Percentiles rank a stretch among this genome's conserved stretches.
Evolutionary conservation across 257 asterid genomes (phyloP).

Genomic region (Jacaranda mimosifolia): DNA sequence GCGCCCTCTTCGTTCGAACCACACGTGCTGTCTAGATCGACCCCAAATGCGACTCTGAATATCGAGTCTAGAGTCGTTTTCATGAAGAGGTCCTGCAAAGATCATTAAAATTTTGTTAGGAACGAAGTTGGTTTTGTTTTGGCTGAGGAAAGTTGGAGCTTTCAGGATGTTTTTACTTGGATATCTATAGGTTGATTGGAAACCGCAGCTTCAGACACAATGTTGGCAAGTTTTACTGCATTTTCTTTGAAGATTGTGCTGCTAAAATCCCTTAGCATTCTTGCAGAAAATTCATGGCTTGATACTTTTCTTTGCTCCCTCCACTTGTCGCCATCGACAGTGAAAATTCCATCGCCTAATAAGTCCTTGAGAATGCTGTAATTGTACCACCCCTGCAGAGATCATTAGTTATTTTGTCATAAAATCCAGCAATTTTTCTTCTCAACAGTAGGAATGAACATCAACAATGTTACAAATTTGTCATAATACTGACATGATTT

Average conservation of each 20-base stretch:
- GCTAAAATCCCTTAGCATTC: conserved; percentile 67
- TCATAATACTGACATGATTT: too few species aligned
- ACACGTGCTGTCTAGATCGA: conserved; percentile 53
- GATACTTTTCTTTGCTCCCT: conserved; percentile 70
- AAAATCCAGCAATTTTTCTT: background rate
- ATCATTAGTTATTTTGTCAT: background rate
- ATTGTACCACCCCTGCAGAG: conserved; percentile 59
- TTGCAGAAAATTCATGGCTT: conserved; percentile 71
- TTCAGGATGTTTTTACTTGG: conserved; percentile 50
- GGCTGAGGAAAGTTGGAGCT: background rate
- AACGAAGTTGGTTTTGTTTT: background rate
- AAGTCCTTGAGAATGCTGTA: conserved; percentile 54
- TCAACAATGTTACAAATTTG: too few species aligned
- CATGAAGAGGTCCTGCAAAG: conserved; percentile 62
- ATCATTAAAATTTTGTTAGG: background rate
- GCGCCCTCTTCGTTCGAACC: conserved; percentile 59
- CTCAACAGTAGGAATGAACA: too few species aligned
- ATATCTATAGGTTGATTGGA: conserved; percentile 55
- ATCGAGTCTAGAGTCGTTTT: conserved; percentile 60
- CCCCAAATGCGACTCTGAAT: conserved; percentile 62
- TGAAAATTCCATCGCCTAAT: conserved; percentile 79
- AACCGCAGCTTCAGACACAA: conserved; percentile 49
- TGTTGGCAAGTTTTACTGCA: conserved; percentile 57
- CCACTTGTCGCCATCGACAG: conserved; percentile 84
- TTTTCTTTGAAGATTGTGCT: conserved; percentile 55